Percentiles rank a stretch among this genome's conserved stretches.
Evolutionary conservation across 2,329 filamentous ascomycete genomes (phyloP).

Genomic region (Sporothrix curviconia): DNA sequence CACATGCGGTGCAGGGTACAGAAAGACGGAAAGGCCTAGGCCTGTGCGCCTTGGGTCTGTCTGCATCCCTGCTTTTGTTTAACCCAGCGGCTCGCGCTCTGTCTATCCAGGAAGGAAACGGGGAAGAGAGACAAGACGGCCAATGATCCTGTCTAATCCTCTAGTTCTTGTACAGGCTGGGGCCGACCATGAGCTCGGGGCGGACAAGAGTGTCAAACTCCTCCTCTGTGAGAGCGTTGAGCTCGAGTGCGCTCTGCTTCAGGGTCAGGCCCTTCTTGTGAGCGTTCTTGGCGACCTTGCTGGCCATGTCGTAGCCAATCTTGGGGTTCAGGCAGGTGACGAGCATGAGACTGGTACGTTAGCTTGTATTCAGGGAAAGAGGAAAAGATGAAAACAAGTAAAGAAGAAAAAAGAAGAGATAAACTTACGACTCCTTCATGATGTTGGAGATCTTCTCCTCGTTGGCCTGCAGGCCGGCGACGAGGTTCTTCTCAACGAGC

Average conservation of each 20-base stretch:
- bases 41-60: neutral
- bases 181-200: slow-evolving; percentile 92
- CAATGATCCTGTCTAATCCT: neutral
- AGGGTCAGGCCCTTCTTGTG: slow-evolving; percentile 96
- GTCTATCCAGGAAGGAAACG: neutral
- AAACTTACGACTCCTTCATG: slow-evolving; percentile 82
- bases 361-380: slow-evolving; percentile 1
- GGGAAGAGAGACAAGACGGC: neutral
- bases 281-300: slow-evolving; percentile 95
- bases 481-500: slow-evolving; percentile 86
- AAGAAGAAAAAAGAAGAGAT: neutral
- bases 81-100: neutral
- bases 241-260: slow-evolving; percentile 88
- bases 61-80: slow-evolving; percentile 1
- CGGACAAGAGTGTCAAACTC: slow-evolving; percentile 87
- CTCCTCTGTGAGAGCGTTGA: slow-evolving; percentile 78
- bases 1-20: neutral
- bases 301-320: slow-evolving; percentile 96
- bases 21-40: neutral
- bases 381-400: neutral
- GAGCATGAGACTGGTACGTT: slow-evolving; percentile 72
- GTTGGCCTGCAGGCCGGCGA: slow-evolving; percentile 82
- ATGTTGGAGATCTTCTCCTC: slow-evolving; percentile 85
- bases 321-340: slow-evolving; percentile 96
- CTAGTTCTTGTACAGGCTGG: slow-evolving; percentile 53